Conservation (phyloP, 2,329 filamentous ascomycete genomes). For the Clarireedia monteithiana region DNA sequence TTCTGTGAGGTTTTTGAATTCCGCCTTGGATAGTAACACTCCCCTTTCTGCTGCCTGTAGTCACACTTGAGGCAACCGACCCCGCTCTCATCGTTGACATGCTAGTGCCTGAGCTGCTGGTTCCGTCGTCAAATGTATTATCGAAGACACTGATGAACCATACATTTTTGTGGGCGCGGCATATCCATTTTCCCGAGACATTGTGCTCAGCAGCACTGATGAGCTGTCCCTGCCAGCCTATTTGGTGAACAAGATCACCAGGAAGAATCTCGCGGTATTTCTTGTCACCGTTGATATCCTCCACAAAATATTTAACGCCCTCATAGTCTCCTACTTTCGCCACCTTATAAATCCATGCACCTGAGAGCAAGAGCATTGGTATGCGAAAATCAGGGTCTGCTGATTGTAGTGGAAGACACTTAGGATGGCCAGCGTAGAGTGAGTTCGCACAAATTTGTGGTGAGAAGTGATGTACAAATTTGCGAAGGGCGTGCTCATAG, state of each 20-base stretch:
- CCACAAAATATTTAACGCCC: neutral
- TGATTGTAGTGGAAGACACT: neutral
- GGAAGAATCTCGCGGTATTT: neutral
- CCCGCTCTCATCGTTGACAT: neutral
- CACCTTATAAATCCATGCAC: neutral
- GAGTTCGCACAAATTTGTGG: neutral
- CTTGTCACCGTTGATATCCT: neutral
- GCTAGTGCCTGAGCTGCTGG: neutral
- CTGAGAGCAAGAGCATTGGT: neutral
- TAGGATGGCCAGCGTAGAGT: neutral
- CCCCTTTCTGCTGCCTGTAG: neutral
- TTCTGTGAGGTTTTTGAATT: too few relatives aligned
- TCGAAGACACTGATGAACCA: constrained; percentile 1
- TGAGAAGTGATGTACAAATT: neutral
- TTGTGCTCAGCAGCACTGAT: neutral
- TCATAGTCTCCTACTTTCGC: neutral
- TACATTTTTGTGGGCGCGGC: neutral
- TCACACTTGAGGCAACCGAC: neutral
- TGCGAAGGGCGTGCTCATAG: neutral
- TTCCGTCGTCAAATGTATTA: neutral
- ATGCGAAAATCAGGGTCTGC: neutral
- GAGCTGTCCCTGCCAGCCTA: neutral
- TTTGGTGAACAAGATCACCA: neutral
- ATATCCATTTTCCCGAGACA: neutral
- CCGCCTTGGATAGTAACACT: too few relatives aligned